Evolutionary conservation across 2,329 filamentous ascomycete genomes (phyloP), one percentile per base, ranked within the genome.

Genomic region (Lachnellula willkommii): DNA sequence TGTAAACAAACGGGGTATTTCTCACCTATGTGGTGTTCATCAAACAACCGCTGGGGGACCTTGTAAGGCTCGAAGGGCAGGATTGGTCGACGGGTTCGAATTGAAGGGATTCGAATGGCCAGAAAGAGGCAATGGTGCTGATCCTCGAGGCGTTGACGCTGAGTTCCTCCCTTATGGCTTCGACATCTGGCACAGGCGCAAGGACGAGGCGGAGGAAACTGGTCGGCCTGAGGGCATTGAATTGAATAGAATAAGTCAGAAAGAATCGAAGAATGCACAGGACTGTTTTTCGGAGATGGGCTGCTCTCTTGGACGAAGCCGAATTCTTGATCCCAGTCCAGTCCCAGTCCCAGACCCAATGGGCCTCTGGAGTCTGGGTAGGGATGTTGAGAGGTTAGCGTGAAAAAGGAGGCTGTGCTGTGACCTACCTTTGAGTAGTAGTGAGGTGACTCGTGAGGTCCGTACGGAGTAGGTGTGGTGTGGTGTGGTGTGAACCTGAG

Each of bases 21-120:
- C 48, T 54, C 22, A 50, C 36, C 37, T 47, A 20, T 53, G 20
- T 45, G 37, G 9, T 53, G 51, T 28, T 15, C 50, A 52, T 47
- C 50, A 54, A 54, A 54, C 40, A 37, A 37, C 47, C 32, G 52
- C 47, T 37, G 35, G 48, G n/a, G 26, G 47, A 42, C 3, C 26
- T 32, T 50, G 36, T 22, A 8, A 9, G 22, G 28, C 17, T 39
- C 47, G 14, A 37, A 32, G 24, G 24, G 47, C 35, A 35, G 24
- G 26, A 11, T 17, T 48, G 24, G 50, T 17, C 15, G 49, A 42
- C 12, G 49, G 49, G 32, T 42, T 20, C 39, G 24, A 28, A 14
- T 47, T 40, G 17, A 11, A 28, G 20, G 14, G 47, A 37, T 37
- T 28, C 37, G 15, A 40, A 17, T 6, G 37, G 14, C 14, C 14